phyloP scores from a whole-genome alignment of 192 early-diverging fungal genomes.

The Umbelopsis sp. region DNA sequence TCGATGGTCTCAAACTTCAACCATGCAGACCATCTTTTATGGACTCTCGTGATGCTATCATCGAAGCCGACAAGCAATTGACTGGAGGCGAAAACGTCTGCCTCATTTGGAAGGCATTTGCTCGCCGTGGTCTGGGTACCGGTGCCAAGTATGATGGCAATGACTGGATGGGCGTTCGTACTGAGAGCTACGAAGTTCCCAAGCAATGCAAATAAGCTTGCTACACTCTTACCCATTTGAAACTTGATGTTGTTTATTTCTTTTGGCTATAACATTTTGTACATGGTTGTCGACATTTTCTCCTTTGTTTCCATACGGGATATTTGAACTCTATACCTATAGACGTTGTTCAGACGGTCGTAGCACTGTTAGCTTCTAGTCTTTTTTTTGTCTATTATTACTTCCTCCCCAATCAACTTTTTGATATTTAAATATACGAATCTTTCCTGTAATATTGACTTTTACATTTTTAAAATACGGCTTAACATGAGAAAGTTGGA shows the following conservation, averaged over 20 bases:
- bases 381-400: constrained; percentile 12
- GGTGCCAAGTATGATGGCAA: constrained; percentile 58
- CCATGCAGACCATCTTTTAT: constrained; percentile 77
- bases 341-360: neutral
- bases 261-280: neutral
- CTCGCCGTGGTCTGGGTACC: constrained; percentile 87
- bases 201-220: constrained; percentile 17
- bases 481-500: too few species aligned
- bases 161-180: constrained; percentile 38
- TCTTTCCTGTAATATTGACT: too few species aligned
- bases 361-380: neutral
- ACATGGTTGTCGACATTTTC: constrained; percentile 20
- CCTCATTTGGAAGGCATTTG: constrained; percentile 77
- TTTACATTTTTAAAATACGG: too few species aligned
- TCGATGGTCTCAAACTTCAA: constrained; percentile 78
- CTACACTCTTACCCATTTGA: neutral
- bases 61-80: constrained; percentile 65
- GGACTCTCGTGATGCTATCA: constrained; percentile 72
- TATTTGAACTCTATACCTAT: neutral
- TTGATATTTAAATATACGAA: too few species aligned
- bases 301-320: neutral
- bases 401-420: neutral
- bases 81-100: constrained; percentile 73
- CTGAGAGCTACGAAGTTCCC: constrained; percentile 34
- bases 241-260: neutral